Percentiles rank a stretch among this genome's conserved stretches.
Evolutionary conservation across 202 grass and related monocot genomes (phyloP).

Genomic region (Zizania palustris): DNA sequence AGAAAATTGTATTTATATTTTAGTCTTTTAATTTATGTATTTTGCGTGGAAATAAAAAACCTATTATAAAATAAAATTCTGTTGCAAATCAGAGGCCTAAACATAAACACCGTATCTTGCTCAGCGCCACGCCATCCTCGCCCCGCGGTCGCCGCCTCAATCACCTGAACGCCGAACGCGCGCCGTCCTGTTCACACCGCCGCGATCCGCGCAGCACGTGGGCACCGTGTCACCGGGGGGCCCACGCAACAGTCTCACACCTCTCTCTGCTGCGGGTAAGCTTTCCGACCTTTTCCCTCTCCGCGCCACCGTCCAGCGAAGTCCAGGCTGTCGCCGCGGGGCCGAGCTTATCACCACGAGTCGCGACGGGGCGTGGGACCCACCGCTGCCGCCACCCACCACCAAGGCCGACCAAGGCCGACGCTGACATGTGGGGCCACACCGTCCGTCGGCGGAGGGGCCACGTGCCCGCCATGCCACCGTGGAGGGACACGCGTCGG

Average conservation of each 20-base stretch:
- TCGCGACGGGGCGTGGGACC: background rate
- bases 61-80: no score
- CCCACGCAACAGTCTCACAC: background rate
- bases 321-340: conserved; percentile 44
- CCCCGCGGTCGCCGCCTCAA: background rate
- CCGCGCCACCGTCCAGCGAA: conserved; percentile 12
- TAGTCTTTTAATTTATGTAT: no score
- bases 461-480: conserved; percentile 23
- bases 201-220: background rate
- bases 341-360: conserved; percentile 39
- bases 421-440: conserved; percentile 34
- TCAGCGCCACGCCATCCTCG: conserved; percentile 30
- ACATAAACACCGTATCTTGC: no score
- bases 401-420: background rate
- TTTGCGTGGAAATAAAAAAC: no score
- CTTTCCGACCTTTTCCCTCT: no score
- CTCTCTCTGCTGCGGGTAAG: background rate
- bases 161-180: no score
- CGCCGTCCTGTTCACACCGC: background rate
- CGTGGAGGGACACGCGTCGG: conserved; percentile 35
- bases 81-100: no score
- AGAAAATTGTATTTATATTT: no score
- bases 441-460: background rate
- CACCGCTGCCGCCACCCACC: background rate
- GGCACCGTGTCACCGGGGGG: background rate